These are phyloP conservation scores for Quercus alba DNA, from an alignment of 306 rosid species.

Conservation along the genomic window DNA sequence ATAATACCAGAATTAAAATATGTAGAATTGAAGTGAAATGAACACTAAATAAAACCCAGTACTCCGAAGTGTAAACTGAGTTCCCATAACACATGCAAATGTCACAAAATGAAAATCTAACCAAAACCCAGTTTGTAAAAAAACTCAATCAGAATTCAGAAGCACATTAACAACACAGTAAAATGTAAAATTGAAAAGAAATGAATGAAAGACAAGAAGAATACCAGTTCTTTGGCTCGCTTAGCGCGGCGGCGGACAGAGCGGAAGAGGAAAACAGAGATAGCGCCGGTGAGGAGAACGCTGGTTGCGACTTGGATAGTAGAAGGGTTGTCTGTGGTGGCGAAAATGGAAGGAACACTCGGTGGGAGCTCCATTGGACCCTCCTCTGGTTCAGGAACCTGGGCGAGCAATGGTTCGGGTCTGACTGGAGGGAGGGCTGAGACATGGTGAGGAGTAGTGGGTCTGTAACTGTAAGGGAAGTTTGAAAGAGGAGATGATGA, in stretches of 20 bases:
- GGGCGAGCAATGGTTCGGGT: slow-evolving; percentile 40
- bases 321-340: slow-evolving; percentile 74
- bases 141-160: not conserved
- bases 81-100: not conserved
- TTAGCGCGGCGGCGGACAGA: slow-evolving; percentile 84
- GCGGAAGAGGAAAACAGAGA: slow-evolving; percentile 80
- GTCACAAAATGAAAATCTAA: not conserved
- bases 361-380: slow-evolving; percentile 72
- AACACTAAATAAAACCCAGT: too few relatives aligned
- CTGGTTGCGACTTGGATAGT: slow-evolving; percentile 78
- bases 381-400: slow-evolving; percentile 42
- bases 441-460: slow-evolving; percentile 36
- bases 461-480: slow-evolving; percentile 34
- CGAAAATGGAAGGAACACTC: slow-evolving; percentile 59
- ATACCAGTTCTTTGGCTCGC: slow-evolving; percentile 78
- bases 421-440: slow-evolving; percentile 30
- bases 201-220: not conserved
- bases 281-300: slow-evolving; percentile 83
- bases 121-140: slow-evolving; percentile 8
- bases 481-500: slow-evolving; percentile 20
- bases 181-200: not conserved
- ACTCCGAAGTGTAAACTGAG: not conserved
- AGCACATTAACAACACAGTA: not conserved
- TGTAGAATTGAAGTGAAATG: not conserved
- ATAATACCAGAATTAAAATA: not conserved